A percentile compares a stretch with the other conserved stretches of the same genome.
These are phyloP conservation scores for Nannochloropsis granulata DNA, from an alignment of 108 stramenopile genomes.

Conservation along the genomic window DNA sequence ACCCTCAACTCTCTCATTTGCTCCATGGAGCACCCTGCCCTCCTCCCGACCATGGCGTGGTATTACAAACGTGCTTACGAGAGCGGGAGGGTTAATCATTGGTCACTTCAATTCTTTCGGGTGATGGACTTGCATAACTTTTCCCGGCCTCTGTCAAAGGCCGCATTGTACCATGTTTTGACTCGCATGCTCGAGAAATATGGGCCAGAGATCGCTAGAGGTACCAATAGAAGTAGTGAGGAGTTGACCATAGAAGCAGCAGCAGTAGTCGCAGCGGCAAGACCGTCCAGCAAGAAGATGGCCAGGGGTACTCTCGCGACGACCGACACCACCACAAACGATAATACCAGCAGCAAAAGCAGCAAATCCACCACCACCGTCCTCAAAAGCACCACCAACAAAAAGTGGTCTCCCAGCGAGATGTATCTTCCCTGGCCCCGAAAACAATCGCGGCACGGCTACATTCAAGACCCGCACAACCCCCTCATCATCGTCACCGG, in stretches of 20 bases:
- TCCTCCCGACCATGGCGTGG: background rate
- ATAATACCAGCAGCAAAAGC: background rate
- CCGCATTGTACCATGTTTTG: background rate
- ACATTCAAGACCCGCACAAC: background rate
- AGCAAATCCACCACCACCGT: too few relatives aligned
- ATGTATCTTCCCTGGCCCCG: background rate
- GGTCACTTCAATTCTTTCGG: background rate
- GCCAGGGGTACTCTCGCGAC: background rate
- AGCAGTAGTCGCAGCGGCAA: background rate
- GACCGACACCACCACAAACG: background rate
- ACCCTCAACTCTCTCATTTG: background rate
- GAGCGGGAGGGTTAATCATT: background rate
- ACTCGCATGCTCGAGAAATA: background rate
- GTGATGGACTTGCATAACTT: background rate
- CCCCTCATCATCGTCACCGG: background rate
- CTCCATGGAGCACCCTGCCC: background rate
- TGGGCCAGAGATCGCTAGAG: background rate
- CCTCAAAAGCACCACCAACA: background rate
- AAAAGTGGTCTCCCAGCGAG: background rate
- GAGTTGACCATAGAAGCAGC: too few relatives aligned
- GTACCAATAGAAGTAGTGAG: background rate
- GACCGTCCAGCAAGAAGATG: background rate
- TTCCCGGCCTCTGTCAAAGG: background rate
- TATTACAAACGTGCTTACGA: background rate
- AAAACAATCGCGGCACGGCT: background rate